These are phyloP conservation scores for Aspergillus bridgeri DNA, from an alignment of 495 filamentous ascomycete genomes.

Conservation along the genomic window DNA sequence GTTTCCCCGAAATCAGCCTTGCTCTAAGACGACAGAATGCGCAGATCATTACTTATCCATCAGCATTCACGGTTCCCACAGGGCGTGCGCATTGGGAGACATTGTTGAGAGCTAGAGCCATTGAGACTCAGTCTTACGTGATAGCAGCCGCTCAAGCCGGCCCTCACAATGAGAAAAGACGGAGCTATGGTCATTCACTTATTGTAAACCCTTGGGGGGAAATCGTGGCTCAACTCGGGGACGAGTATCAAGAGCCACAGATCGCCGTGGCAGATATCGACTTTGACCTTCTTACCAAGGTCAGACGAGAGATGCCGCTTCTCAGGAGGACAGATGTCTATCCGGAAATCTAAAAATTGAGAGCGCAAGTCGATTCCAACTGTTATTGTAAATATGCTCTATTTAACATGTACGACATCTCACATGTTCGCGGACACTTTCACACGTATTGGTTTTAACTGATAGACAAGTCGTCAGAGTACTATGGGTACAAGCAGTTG, in stretches of 20 bases:
- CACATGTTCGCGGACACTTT: neutral
- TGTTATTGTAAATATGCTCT: neutral
- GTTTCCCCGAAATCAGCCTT: slow-evolving; percentile 77
- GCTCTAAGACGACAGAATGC: slow-evolving; percentile 63
- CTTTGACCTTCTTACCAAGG: slow-evolving; percentile 45
- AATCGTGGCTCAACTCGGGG: slow-evolving; percentile 62
- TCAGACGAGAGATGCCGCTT: slow-evolving; percentile 62
- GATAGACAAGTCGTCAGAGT: neutral
- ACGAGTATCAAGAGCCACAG: slow-evolving; percentile 47
- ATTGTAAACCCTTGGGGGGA: slow-evolving; percentile 87
- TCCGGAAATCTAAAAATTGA: slow-evolving; percentile 44
- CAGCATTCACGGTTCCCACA: slow-evolving; percentile 86
- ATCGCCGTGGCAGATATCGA: slow-evolving; percentile 52
- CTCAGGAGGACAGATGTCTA: slow-evolving; percentile 62
- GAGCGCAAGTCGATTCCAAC: neutral
- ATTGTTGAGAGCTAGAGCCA: slow-evolving; percentile 74
- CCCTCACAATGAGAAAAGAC: slow-evolving; percentile 70
- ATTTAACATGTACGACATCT: neutral
- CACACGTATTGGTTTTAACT: neutral
- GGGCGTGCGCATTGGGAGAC: slow-evolving; percentile 83
- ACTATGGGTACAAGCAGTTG: neutral
- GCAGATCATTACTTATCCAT: slow-evolving; percentile 81
- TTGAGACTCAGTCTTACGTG: slow-evolving; percentile 86
- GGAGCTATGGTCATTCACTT: slow-evolving; percentile 86
- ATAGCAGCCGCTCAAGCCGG: slow-evolving; percentile 85